A percentile compares a stretch with the other conserved stretches of the same genome.
Conservation (phyloP, 768 basidiomycete species). For the Tricholoma sp. region DNA sequence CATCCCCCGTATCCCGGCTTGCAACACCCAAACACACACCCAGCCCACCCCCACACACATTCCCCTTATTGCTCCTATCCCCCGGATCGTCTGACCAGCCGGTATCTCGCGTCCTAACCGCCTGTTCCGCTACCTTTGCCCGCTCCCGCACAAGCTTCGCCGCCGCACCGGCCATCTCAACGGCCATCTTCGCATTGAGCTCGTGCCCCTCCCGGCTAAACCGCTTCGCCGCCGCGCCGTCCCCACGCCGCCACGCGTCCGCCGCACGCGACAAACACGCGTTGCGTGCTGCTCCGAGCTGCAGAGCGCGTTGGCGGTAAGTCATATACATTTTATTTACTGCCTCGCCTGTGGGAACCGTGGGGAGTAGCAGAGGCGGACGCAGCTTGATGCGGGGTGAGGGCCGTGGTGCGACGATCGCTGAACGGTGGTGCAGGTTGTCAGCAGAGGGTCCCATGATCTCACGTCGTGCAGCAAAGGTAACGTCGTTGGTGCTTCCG, state of each 20-base stretch:
- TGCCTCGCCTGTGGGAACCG: conserved; percentile 78
- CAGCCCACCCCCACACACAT: conserved; percentile 70
- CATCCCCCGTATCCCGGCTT: conserved; percentile 46
- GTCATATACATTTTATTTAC: conserved; percentile 82
- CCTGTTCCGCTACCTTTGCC: conserved; percentile 67
- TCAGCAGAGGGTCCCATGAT: conserved; percentile 57
- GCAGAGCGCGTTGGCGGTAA: conserved; percentile 82
- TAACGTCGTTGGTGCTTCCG: conserved; percentile 28
- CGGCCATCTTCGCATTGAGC: conserved; percentile 84
- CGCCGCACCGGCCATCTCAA: conserved; percentile 83
- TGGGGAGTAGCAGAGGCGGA: conserved; percentile 80
- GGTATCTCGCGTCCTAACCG: conserved; percentile 63
- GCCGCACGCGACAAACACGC: conserved; percentile 93
- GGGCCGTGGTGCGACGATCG: conserved; percentile 72
- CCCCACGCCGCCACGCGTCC: conserved; percentile 92
- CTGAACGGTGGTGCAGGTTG: conserved; percentile 55
- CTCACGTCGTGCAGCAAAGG: conserved; percentile 48
- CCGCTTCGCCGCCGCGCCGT: conserved; percentile 92
- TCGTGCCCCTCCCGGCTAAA: conserved; percentile 94
- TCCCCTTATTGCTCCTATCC: conserved; percentile 73
- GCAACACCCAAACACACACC: conserved; percentile 90
- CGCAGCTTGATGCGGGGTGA: conserved; percentile 85
- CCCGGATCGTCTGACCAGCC: conserved; percentile 80
- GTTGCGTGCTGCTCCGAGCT: conserved; percentile 90
- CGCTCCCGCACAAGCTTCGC: conserved; percentile 82